These are phyloP conservation scores for Fusarium udum DNA, from an alignment of 2,329 filamentous ascomycete species.

Conservation along the genomic window DNA sequence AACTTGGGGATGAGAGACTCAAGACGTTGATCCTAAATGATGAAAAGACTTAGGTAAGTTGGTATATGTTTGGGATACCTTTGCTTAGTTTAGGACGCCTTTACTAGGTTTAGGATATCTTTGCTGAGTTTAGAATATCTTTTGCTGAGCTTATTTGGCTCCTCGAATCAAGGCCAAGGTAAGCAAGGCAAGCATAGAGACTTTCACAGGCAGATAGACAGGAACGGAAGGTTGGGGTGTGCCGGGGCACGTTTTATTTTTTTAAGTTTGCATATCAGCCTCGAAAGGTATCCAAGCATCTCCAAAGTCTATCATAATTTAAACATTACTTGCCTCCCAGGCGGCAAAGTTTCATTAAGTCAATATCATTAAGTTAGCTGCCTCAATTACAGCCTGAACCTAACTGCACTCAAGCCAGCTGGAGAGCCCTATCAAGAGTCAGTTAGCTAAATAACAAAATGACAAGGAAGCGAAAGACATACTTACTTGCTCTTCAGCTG, in stretches of 20 bases:
- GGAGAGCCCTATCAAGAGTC: not conserved
- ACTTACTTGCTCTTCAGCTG: not conserved
- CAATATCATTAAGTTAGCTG: not conserved
- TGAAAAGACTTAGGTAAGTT: not conserved
- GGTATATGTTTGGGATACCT: not conserved
- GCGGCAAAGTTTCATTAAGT: not conserved
- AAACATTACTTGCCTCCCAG: not conserved
- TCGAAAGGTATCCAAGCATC: not conserved
- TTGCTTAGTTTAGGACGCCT: no score
- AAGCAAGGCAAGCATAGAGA: not conserved
- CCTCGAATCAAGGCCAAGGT: not conserved
- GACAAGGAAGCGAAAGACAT: not conserved
- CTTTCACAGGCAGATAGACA: not conserved
- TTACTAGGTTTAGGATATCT: not conserved
- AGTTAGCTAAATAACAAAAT: not conserved
- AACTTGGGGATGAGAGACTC: not conserved
- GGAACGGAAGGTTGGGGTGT: not conserved
- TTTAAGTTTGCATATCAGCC: not conserved
- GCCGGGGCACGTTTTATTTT: not conserved
- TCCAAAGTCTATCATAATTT: not conserved
- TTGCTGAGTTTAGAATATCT: not conserved
- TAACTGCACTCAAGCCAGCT: not conserved
- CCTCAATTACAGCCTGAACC: not conserved
- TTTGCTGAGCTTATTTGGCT: not conserved
- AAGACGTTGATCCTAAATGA: not conserved